phyloP scores from a whole-genome alignment of 306 rosid genomes.

The Vicia villosa region DNA sequence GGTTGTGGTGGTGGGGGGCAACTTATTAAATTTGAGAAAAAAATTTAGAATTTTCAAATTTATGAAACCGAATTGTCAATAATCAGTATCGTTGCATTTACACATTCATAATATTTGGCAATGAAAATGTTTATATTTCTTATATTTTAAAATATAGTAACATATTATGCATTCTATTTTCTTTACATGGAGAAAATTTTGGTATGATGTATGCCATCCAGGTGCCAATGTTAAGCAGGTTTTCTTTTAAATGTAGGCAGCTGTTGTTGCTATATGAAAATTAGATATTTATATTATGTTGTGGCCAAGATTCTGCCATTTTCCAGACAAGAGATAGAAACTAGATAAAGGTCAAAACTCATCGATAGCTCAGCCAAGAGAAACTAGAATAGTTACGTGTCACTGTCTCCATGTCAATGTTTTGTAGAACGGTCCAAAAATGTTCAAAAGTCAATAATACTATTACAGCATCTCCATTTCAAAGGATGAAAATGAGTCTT shows the following conservation, averaged over 20 bases:
- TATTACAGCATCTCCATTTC: too few relatives aligned
- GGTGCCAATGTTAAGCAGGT: constrained; percentile 6
- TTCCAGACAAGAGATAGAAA: not conserved
- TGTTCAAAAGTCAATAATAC: not conserved
- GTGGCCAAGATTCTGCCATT: constrained; percentile 29
- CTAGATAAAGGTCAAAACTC: constrained; percentile 26
- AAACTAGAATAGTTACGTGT: not conserved
- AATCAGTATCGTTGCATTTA: too few relatives aligned
- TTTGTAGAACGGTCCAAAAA: not conserved
- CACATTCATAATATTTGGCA: too few relatives aligned
- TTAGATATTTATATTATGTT: not conserved
- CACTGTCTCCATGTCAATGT: not conserved
- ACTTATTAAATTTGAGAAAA: too few relatives aligned
- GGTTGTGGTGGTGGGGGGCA: too few relatives aligned
- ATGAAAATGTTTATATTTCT: too few relatives aligned
- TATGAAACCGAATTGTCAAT: too few relatives aligned
- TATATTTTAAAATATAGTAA: not conserved
- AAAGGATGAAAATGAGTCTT: too few relatives aligned
- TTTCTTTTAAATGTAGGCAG: not conserved
- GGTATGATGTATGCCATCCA: not conserved
- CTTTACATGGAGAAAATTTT: too few relatives aligned
- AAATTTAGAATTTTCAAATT: too few relatives aligned
- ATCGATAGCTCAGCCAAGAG: constrained; percentile 8
- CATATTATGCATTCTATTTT: not conserved
- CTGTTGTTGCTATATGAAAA: not conserved